phyloP scores from a whole-genome alignment of 352 stramenopile species.

The Globisporangium spiculum region DNA sequence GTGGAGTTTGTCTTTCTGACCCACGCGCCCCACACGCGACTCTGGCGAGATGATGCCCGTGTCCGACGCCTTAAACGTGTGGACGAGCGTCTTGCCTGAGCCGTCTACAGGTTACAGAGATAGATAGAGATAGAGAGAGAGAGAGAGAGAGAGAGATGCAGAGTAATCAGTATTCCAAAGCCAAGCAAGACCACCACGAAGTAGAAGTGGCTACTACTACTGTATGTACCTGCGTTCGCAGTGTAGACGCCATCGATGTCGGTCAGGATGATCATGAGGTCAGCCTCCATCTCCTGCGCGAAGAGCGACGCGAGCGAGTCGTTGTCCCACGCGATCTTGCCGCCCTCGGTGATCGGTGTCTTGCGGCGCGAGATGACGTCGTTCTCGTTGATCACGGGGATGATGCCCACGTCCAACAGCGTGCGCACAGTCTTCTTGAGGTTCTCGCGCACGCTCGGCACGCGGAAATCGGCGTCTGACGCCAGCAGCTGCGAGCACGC shows the following conservation, averaged over 20 bases:
- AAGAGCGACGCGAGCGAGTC: conserved; percentile 81
- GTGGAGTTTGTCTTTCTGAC: conserved; percentile 80
- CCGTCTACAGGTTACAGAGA: conserved; percentile 15
- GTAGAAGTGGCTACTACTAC: background rate
- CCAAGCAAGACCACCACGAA: background rate
- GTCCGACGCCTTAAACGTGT: conserved; percentile 45
- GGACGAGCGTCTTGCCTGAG: conserved; percentile 37
- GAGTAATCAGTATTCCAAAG: background rate
- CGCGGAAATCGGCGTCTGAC: conserved; percentile 75
- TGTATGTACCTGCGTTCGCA: conserved; percentile 15
- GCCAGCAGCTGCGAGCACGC: conserved; percentile 79
- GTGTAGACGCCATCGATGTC: conserved; percentile 69
- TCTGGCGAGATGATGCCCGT: conserved; percentile 42
- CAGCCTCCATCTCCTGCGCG: conserved; percentile 62
- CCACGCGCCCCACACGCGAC: conserved; percentile 57
- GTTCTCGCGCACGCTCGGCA: conserved; percentile 59
- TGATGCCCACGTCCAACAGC: conserved; percentile 79
- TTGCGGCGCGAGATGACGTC: conserved; percentile 75
- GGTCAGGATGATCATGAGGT: conserved; percentile 78
- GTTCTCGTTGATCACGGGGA: conserved; percentile 86
- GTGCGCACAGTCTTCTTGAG: conserved; percentile 59
- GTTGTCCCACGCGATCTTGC: conserved; percentile 83
- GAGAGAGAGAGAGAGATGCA: background rate
- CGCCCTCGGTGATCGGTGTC: conserved; percentile 50
- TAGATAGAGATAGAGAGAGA: background rate